Evolutionary conservation across 305 asterid genomes (phyloP).

Genomic region (Withania somnifera): DNA sequence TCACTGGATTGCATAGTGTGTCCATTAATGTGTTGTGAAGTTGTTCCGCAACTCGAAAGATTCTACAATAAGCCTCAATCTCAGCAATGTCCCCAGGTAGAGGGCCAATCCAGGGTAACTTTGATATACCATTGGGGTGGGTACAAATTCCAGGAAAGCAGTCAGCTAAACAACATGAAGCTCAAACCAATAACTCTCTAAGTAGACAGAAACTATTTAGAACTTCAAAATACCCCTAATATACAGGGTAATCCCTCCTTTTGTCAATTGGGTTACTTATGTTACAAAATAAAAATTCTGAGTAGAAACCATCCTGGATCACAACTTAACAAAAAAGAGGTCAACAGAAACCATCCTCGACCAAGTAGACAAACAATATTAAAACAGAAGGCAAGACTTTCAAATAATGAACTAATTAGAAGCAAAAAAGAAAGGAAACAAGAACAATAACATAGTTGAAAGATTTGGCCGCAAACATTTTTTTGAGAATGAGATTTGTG

Average conservation of each 20-base stretch:
- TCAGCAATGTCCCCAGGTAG: conserved; percentile 96
- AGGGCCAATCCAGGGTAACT: conserved; percentile 74
- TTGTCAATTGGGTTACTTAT: background rate
- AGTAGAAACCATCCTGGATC: background rate
- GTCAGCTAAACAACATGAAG: conserved; percentile 12
- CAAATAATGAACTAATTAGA: background rate
- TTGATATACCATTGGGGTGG: conserved; percentile 38
- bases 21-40: conserved; percentile 83
- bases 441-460: background rate
- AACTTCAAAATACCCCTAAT: background rate
- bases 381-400: background rate
- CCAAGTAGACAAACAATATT: background rate
- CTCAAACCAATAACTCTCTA: background rate
- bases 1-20: conserved; percentile 73
- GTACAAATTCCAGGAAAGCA: conserved; percentile 26
- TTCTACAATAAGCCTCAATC: conserved; percentile 95
- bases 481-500: background rate
- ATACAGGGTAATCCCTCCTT: background rate
- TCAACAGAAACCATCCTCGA: background rate
- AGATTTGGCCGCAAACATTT: background rate
- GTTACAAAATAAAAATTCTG: background rate
- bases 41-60: conserved; percentile 85
- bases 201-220: background rate
- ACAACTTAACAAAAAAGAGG: background rate
- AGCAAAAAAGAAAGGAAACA: background rate